These are phyloP conservation scores for Petunia hybrid DNA, from an alignment of 305 asterid species.

Conservation along the genomic window DNA sequence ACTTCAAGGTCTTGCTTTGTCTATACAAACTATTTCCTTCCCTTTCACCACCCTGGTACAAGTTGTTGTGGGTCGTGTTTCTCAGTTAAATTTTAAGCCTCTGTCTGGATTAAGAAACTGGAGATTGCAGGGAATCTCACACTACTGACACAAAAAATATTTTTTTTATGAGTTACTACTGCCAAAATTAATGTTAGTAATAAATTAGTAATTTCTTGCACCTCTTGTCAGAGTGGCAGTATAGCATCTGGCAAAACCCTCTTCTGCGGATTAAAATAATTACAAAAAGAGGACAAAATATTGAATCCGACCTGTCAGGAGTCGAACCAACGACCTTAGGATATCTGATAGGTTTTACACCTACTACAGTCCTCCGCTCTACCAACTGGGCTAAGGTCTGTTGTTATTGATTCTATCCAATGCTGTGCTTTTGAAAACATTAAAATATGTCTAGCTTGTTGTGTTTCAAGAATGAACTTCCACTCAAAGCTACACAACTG, in stretches of 20 bases:
- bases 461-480: neutral
- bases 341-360: neutral
- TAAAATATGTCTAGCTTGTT: slow-evolving; percentile 7
- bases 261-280: neutral
- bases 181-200: neutral
- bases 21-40: neutral
- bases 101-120: neutral
- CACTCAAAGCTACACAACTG: neutral
- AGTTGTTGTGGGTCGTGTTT: neutral
- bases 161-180: neutral
- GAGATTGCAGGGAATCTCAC: slow-evolving; percentile 4
- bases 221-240: neutral
- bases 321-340: too few species aligned
- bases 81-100: neutral
- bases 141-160: neutral
- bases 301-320: slow-evolving; percentile 49
- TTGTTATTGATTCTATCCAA: neutral
- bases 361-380: neutral
- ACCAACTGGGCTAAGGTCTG: too few species aligned
- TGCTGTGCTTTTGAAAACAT: neutral
- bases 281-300: neutral
- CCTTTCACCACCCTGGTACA: neutral
- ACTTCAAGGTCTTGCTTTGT: slow-evolving; percentile 7
- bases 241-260: neutral
- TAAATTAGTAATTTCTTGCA: neutral